A percentile compares a stretch with the other conserved stretches of the same genome.
Evolutionary conservation across 495 filamentous ascomycete genomes (phyloP).

Genomic region (Viridothelium virens): DNA sequence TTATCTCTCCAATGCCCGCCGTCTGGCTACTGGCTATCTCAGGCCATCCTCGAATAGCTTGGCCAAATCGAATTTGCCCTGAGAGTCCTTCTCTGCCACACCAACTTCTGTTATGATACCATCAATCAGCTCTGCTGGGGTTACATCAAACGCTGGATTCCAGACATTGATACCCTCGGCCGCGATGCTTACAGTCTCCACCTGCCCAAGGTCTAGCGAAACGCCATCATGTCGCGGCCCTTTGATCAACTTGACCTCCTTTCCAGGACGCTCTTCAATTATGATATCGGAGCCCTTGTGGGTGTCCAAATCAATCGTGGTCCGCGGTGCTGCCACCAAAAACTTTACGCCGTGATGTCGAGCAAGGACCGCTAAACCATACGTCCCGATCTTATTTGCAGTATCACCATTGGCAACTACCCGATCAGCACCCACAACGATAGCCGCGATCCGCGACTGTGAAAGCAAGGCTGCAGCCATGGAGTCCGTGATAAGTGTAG

Average conservation of each 20-base stretch:
- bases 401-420: conserved; percentile 96
- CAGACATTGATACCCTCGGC: conserved; percentile 76
- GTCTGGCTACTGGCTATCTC: neutral
- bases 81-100: conserved; percentile 65
- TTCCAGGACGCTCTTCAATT: conserved; percentile 75
- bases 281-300: conserved; percentile 64
- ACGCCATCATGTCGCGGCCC: conserved; percentile 50
- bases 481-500: conserved; percentile 89
- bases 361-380: conserved; percentile 77
- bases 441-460: conserved; percentile 61
- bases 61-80: conserved; percentile 68
- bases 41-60: neutral
- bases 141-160: conserved; percentile 97
- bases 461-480: conserved; percentile 81
- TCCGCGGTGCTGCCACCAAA: conserved; percentile 87
- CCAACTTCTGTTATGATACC: conserved; percentile 90
- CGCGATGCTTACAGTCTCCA: conserved; percentile 70
- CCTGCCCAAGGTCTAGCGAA: conserved; percentile 42
- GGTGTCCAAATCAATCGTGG: conserved; percentile 83
- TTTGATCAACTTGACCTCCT: conserved; percentile 72
- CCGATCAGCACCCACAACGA: conserved; percentile 90
- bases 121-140: conserved; percentile 77
- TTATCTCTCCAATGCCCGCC: neutral
- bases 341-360: conserved; percentile 85
- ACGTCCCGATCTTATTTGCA: conserved; percentile 98